These are phyloP conservation scores for Annulohypoxylon truncatum DNA, from an alignment of 2,329 filamentous ascomycete species.

Conservation along the genomic window DNA sequence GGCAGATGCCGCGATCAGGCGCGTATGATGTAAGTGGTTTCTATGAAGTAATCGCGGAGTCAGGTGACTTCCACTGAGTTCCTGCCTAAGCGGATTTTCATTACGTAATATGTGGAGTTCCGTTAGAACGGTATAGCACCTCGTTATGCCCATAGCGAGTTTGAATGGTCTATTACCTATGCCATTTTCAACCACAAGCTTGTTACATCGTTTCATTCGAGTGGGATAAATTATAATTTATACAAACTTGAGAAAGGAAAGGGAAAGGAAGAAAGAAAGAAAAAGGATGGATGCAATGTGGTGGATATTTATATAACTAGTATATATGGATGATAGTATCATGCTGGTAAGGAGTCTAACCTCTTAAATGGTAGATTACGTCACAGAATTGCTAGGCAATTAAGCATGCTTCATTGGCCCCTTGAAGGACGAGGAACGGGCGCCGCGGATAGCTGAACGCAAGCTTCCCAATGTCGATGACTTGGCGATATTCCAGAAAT, in stretches of 20 bases:
- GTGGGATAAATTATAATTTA: too few relatives aligned
- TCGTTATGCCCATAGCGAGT: too few relatives aligned
- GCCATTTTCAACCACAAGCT: too few relatives aligned
- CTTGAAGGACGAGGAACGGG: background rate
- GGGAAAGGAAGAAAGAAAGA: too few relatives aligned
- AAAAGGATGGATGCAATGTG: too few relatives aligned
- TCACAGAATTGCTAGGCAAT: constrained; percentile 35
- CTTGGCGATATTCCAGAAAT: constrained; percentile 21
- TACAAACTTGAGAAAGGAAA: too few relatives aligned
- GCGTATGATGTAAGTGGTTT: constrained; percentile 36
- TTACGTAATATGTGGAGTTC: too few relatives aligned
- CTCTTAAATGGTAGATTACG: background rate
- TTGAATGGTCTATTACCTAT: background rate
- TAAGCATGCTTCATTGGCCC: constrained; percentile 35
- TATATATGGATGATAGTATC: background rate
- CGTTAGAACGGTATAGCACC: background rate
- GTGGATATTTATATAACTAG: too few relatives aligned
- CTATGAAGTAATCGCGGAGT: constrained; percentile 39
- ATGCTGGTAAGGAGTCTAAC: background rate
- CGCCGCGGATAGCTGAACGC: constrained; percentile 24
- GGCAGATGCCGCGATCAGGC: constrained; percentile 45
- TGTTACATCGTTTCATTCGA: too few relatives aligned
- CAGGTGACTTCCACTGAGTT: constrained; percentile 42
- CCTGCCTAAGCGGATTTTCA: background rate
- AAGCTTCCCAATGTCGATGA: constrained; percentile 22